Percentiles rank a stretch among this genome's conserved stretches.
Evolutionary conservation across 2,329 filamentous ascomycete genomes (phyloP).

Genomic region (Talaromyces sp.): DNA sequence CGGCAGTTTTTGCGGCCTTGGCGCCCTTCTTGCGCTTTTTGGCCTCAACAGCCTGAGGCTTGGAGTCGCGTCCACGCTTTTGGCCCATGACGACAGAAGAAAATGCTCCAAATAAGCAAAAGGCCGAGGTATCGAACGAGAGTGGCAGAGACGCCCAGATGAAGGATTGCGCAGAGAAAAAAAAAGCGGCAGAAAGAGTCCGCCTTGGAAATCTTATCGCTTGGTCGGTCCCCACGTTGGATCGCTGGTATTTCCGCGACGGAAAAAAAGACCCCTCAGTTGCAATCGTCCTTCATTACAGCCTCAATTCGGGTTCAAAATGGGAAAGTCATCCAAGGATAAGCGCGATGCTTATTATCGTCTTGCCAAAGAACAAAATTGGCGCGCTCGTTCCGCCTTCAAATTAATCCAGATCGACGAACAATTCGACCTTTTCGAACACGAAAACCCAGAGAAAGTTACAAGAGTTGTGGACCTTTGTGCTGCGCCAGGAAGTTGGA

Average conservation of each 20-base stretch:
- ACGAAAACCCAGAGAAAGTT: slow-evolving; percentile 64
- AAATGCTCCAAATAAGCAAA: not conserved
- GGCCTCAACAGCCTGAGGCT: slow-evolving; percentile 27
- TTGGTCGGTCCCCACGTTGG: slow-evolving; percentile 28
- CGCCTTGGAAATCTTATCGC: slow-evolving; percentile 39
- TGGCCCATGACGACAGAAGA: slow-evolving; percentile 33
- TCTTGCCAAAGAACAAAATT: slow-evolving; percentile 97
- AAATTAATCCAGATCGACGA: slow-evolving; percentile 94
- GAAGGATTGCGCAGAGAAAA: slow-evolving; percentile 27
- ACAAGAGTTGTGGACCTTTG: slow-evolving; percentile 94
- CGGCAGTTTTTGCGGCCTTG: slow-evolving; percentile 16
- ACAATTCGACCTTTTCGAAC: slow-evolving; percentile 91
- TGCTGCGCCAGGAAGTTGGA: slow-evolving; percentile 95
- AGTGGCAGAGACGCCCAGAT: slow-evolving; percentile 4
- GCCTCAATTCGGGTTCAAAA: slow-evolving; percentile 38
- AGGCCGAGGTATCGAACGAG: not conserved
- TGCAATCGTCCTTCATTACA: not conserved
- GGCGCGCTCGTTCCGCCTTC: slow-evolving; percentile 94
- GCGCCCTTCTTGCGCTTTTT: slow-evolving; percentile 41
- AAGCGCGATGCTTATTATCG: slow-evolving; percentile 98
- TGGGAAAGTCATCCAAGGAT: slow-evolving; percentile 98
- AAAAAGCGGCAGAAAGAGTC: slow-evolving; percentile 40
- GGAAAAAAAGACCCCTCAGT: slow-evolving; percentile 1
- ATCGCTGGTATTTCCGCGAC: slow-evolving; percentile 27
- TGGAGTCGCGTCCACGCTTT: slow-evolving; percentile 39